A percentile compares a stretch with the other conserved stretches of the same genome.
Conservation (phyloP, 176 grass and related monocot species). For the Aegilops umbellulata region DNA sequence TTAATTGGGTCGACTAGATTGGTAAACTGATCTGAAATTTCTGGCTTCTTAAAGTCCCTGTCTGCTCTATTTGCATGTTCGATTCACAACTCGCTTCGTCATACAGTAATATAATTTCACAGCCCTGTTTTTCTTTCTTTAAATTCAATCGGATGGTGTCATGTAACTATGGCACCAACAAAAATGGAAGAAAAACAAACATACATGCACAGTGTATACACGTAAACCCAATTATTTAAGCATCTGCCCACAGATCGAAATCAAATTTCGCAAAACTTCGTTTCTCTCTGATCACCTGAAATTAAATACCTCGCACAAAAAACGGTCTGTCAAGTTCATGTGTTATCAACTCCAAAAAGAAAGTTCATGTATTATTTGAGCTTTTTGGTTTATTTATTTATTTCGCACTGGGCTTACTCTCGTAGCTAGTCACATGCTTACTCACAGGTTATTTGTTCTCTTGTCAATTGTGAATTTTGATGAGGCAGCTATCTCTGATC, state of each 20-base stretch:
- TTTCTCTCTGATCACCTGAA: background rate
- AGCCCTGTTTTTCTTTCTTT: background rate
- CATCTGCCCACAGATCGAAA: background rate
- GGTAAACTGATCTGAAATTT: background rate
- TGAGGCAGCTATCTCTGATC: constrained; percentile 51
- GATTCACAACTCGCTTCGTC: background rate
- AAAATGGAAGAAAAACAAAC: background rate
- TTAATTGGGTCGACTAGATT: background rate
- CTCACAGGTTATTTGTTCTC: background rate
- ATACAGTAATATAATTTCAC: background rate
- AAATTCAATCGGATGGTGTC: background rate
- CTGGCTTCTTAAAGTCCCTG: background rate
- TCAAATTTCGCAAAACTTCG: background rate
- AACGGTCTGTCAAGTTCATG: too few species aligned
- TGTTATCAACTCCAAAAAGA: background rate
- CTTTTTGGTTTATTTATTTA: background rate
- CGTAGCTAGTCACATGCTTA: background rate
- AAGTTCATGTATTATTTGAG: background rate
- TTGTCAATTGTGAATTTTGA: background rate
- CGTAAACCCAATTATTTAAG: background rate
- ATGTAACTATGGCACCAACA: background rate
- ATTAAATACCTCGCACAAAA: background rate
- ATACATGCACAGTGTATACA: background rate
- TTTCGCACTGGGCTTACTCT: background rate
- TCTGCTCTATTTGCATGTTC: background rate